A percentile compares a stretch with the other conserved stretches of the same genome.
phyloP scores from a whole-genome alignment of 2,329 filamentous ascomycete species.

The Aureobasidium musti region DNA sequence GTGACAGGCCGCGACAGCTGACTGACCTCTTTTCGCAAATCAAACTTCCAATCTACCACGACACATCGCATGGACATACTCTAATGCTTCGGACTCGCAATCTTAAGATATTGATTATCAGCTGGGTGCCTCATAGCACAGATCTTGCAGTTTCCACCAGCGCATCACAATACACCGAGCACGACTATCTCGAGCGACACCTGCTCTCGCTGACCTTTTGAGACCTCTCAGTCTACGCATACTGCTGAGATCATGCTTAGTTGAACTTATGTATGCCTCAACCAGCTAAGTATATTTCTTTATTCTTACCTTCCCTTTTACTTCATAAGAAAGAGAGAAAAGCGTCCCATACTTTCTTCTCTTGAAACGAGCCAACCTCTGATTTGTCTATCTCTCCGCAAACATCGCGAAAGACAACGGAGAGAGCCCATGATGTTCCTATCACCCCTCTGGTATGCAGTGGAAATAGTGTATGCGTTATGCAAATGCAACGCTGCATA shows the following conservation, averaged over 20 bases:
- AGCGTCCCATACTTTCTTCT: too few relatives aligned
- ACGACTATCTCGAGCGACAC: neutral
- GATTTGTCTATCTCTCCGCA: too few relatives aligned
- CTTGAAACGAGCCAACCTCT: too few relatives aligned
- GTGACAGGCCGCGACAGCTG: neutral
- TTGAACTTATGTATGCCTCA: neutral
- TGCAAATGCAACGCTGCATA: neutral
- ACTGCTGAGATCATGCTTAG: neutral
- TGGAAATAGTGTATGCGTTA: neutral
- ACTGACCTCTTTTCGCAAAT: neutral
- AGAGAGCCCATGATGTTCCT: too few relatives aligned
- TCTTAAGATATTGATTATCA: neutral
- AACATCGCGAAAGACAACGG: too few relatives aligned
- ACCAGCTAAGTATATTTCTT: neutral
- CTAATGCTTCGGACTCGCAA: neutral
- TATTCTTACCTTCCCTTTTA: neutral
- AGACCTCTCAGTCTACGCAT: neutral
- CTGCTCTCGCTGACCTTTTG: neutral
- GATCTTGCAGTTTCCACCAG: neutral
- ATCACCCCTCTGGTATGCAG: neutral
- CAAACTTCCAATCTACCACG: too few relatives aligned
- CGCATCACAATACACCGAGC: neutral
- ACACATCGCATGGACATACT: neutral
- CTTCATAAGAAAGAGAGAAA: too few relatives aligned
- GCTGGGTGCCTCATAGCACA: neutral